Conservation (phyloP, 2,329 filamentous ascomycete species). For the Zalaria sp. region DNA sequence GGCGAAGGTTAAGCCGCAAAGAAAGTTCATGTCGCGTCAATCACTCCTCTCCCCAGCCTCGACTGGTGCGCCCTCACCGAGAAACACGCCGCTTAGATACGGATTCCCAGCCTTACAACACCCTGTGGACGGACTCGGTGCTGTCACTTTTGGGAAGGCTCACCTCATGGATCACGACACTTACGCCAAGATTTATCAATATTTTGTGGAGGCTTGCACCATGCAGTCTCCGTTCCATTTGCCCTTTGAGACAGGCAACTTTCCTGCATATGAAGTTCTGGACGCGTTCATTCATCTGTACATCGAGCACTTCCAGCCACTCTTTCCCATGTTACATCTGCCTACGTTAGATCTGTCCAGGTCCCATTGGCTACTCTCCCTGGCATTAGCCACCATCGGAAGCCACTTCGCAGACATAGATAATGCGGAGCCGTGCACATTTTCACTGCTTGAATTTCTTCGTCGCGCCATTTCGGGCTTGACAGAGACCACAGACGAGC, state of each 20-base stretch:
- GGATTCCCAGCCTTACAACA: slow-evolving; percentile 3
- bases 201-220: slow-evolving; percentile 6
- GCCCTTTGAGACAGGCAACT: slow-evolving; percentile 8
- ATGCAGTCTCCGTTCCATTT: slow-evolving; percentile 3
- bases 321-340: slow-evolving; percentile 16
- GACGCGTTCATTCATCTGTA: slow-evolving; percentile 14
- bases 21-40: slow-evolving; percentile 2
- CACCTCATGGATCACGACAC: slow-evolving; percentile 4
- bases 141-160: slow-evolving; percentile 1
- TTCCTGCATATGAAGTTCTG: slow-evolving; percentile 11
- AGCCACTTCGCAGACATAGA: slow-evolving; percentile 10
- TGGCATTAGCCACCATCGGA: slow-evolving; percentile 16
- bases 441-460: slow-evolving; percentile 6
- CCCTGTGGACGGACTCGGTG: not conserved
- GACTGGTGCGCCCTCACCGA: not conserved
- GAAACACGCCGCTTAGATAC: not conserved
- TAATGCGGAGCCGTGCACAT: slow-evolving; percentile 5
- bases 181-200: slow-evolving; percentile 8
- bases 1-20: slow-evolving; percentile 5
- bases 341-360: slow-evolving; percentile 8
- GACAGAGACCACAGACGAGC: not conserved
- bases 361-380: slow-evolving; percentile 10
- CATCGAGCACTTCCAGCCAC: slow-evolving; percentile 14
- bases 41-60: slow-evolving; percentile 1
- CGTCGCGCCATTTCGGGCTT: slow-evolving; percentile 4